Percentiles rank a stretch among this genome's conserved stretches.
phyloP scores from a whole-genome alignment of 495 filamentous ascomycete species.

The Trichoderma gamsii region DNA sequence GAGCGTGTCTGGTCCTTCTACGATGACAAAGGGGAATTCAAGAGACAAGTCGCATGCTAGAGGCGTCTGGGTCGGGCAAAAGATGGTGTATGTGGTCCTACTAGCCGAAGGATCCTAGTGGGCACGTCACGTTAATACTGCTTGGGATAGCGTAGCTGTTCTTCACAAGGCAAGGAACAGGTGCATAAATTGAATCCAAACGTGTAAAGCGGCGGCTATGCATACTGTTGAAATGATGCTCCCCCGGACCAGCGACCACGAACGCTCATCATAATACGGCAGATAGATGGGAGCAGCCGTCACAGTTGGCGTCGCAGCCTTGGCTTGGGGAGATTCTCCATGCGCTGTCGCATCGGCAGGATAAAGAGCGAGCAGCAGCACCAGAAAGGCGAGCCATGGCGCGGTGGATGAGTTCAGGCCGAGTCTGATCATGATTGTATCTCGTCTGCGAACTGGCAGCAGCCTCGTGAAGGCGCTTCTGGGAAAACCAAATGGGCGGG shows the following conservation, averaged over 20 bases:
- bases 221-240: slow-evolving; percentile 34
- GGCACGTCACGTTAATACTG: not conserved
- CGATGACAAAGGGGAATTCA: slow-evolving; percentile 34
- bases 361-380: not conserved
- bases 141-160: not conserved
- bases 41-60: slow-evolving; percentile 24
- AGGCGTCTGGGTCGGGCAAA: slow-evolving; percentile 30
- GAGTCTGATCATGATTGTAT: not conserved
- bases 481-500: not conserved
- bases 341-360: not conserved
- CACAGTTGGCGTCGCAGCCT: slow-evolving; percentile 17
- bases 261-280: slow-evolving; percentile 24
- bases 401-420: not conserved
- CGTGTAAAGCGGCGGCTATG: not conserved
- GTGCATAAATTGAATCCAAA: not conserved
- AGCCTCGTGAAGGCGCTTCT: not conserved
- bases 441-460: not conserved
- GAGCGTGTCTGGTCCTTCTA: slow-evolving; percentile 32
- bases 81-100: slow-evolving; percentile 35
- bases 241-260: slow-evolving; percentile 32
- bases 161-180: not conserved
- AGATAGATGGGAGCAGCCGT: slow-evolving; percentile 33
- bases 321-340: not conserved
- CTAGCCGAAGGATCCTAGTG: slow-evolving; percentile 13
- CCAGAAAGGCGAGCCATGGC: not conserved